phyloP scores from a whole-genome alignment of 257 asterid species.

The Solanum ossicruentum region DNA sequence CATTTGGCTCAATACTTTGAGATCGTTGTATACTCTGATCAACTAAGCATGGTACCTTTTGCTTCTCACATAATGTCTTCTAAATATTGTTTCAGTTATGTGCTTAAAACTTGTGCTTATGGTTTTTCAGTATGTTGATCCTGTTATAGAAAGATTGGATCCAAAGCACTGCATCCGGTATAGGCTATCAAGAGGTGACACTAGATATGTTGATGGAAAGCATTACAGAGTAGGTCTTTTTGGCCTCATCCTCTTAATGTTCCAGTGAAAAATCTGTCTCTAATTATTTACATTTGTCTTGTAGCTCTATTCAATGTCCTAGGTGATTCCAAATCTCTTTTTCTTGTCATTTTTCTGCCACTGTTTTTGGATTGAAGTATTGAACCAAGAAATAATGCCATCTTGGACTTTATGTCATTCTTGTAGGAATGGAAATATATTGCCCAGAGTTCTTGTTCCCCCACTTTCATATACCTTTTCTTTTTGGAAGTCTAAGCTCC shows the following conservation, averaged over 20 bases:
- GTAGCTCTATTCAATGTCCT: neutral
- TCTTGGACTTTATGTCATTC: neutral
- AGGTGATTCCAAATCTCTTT: neutral
- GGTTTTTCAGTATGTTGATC: constrained; percentile 76
- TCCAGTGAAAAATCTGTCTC: neutral
- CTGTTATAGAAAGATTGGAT: constrained; percentile 66
- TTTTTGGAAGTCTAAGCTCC: neutral
- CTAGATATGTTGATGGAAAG: constrained; percentile 68
- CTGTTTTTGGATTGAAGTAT: neutral
- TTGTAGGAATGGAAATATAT: neutral
- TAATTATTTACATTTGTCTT: neutral
- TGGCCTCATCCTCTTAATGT: neutral
- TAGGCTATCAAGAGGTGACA: constrained; percentile 69
- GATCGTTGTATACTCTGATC: constrained; percentile 67
- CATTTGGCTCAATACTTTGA: constrained; percentile 77
- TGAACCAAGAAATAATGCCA: neutral
- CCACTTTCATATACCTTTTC: neutral
- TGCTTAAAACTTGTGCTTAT: neutral
- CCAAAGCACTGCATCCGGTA: constrained; percentile 60
- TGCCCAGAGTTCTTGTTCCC: neutral
- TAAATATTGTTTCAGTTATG: neutral
- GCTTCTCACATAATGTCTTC: neutral
- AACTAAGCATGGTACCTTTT: constrained; percentile 40
- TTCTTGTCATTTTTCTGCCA: neutral
- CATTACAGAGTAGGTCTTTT: constrained; percentile 61